phyloP scores from a whole-genome alignment of 139 green algal genomes.

The Dunaliella primolecta region DNA sequence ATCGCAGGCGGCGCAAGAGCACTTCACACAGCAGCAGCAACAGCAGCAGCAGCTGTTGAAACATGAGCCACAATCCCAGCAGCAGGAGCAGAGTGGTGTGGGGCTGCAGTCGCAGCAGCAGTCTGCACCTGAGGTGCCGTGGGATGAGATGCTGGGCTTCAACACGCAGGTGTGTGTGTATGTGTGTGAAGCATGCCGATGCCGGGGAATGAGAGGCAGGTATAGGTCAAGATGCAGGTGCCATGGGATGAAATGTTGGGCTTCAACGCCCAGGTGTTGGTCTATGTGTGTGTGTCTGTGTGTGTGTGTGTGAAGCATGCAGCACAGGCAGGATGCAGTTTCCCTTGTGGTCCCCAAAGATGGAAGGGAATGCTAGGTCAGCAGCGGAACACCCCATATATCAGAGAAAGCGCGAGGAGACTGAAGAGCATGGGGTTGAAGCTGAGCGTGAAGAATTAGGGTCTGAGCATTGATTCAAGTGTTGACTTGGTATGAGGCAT shows the following conservation, averaged over 20 bases:
- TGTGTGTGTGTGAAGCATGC: no score
- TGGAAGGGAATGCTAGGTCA: no score
- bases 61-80: neutral
- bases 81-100: neutral
- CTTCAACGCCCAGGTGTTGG: neutral
- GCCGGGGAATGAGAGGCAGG: neutral
- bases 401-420: no score
- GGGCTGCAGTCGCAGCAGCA: constrained; percentile 8
- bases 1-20: neutral
- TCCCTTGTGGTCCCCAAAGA: no score
- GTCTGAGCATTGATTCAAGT: no score
- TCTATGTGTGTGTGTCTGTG: no score
- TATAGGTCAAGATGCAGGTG: neutral
- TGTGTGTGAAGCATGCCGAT: no score
- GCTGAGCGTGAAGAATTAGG: no score
- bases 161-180: neutral
- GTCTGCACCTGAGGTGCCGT: constrained; percentile 8
- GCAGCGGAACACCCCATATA: no score
- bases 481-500: no score
- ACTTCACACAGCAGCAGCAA: neutral
- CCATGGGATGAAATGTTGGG: neutral
- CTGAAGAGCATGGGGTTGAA: no score
- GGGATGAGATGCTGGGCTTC: neutral
- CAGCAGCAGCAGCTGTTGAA: neutral
- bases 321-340: no score